Evolutionary conservation across 352 stramenopile species (phyloP), one percentile per base, ranked within the genome.

Genomic region (Globisporangium paroecandrum): DNA sequence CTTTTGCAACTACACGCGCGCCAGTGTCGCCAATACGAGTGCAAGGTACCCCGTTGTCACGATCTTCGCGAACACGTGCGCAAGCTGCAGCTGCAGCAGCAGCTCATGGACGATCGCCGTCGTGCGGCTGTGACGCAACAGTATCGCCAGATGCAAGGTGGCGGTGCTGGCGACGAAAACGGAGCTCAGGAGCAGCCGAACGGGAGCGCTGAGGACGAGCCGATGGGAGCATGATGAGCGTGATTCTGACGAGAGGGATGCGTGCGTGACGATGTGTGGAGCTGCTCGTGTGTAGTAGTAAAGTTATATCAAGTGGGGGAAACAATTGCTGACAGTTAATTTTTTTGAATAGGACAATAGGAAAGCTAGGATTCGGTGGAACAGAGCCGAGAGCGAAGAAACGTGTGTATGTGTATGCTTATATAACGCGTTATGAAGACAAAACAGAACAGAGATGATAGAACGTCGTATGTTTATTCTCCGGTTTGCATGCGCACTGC

Each of bases 91-190:
- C 79, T 98, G 66, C 97, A 99, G 83, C 97, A 99, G 82, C 94
- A 98, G 78, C 91, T 97, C 60, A 99, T 99, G 94, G 97, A 99
- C 76, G 97, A 99, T 75, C 89, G 97, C 9, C 92, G 97, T 59
- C 90, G 96, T 49, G 86, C 86, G 18, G 88, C 88, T 15, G 88
- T 96, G 22, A 96, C 88, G 22, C 84, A 96, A 65, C 87, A 96
- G 72, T 96, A 96, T 38, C 85, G 85, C 1, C 85, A 94, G 68
- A 84, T 93, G 80, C 84, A 94, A 69, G 88, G 69, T 29, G 63
- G 62, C 5, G 61, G 62, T 20, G 58, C 24, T 12, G 53, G 59
- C 24, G 53, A 59, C 38, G 56, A 69, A 12, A 56, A 53, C 13
- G 66, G 56, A 8, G 43, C 22, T 20, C 34, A 56, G 20, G 49